These are phyloP conservation scores for Aspergillus novofumigatus DNA, from an alignment of 2,329 filamentous ascomycete species.

Conservation along the genomic window DNA sequence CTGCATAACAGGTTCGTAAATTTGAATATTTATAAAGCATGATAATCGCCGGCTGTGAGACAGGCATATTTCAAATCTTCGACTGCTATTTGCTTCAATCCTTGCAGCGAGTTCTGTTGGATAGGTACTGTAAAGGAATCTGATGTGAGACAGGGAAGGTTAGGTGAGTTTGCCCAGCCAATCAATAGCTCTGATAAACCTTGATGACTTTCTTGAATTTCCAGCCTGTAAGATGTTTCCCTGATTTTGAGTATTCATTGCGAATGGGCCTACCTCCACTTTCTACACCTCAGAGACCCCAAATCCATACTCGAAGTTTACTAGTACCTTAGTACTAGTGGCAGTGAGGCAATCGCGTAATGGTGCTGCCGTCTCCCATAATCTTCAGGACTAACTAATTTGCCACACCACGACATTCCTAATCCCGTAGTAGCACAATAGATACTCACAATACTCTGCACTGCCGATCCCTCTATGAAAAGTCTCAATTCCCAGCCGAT, in stretches of 20 bases:
- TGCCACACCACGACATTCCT: conserved; percentile 1
- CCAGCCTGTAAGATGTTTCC: not conserved
- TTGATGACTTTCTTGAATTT: not conserved
- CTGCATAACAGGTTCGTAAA: not conserved
- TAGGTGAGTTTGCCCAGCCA: not conserved
- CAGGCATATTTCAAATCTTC: not conserved
- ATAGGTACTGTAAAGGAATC: not conserved
- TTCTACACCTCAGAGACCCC: not conserved
- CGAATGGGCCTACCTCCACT: not conserved
- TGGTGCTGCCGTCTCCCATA: not conserved
- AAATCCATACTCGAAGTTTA: not conserved
- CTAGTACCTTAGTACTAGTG: not conserved
- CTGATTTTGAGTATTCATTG: not conserved
- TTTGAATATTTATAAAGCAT: not conserved
- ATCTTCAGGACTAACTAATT: not conserved
- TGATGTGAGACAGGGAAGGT: not conserved
- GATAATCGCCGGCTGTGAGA: not conserved
- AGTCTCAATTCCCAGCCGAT: not conserved
- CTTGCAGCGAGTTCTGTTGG: not conserved
- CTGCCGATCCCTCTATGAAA: not conserved
- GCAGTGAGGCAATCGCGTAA: not conserved
- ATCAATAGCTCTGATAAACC: not conserved
- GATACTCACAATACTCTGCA: not conserved
- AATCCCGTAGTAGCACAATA: not conserved
- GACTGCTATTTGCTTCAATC: not conserved